phyloP scores from a whole-genome alignment of 2,329 filamentous ascomycete species.

The Colletotrichum magnum region DNA sequence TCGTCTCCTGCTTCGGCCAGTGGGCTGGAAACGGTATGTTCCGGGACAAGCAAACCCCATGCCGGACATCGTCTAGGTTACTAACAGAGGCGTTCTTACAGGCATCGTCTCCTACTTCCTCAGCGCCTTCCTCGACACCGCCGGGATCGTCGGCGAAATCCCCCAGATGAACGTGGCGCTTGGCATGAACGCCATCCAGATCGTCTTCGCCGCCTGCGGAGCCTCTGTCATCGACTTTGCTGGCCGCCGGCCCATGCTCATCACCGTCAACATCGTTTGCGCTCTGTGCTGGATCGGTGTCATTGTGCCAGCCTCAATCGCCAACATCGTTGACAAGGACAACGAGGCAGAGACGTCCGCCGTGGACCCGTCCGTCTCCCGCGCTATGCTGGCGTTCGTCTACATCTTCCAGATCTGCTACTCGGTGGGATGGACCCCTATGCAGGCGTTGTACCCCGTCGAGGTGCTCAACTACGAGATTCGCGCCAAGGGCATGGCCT shows the following conservation, averaged over 20 bases:
- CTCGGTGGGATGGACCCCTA: conserved; percentile 56
- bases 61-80: no score
- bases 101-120: conserved; percentile 64
- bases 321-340: conserved; percentile 48
- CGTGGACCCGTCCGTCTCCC: conserved; percentile 52
- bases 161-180: conserved; percentile 63
- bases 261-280: conserved; percentile 61
- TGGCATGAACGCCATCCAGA: conserved; percentile 62
- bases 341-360: conserved; percentile 35
- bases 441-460: conserved; percentile 63
- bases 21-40: conserved; percentile 56
- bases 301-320: conserved; percentile 58
- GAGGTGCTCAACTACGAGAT: conserved; percentile 68
- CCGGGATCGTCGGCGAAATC: conserved; percentile 58
- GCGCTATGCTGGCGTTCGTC: conserved; percentile 64
- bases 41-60: no score
- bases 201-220: conserved; percentile 63
- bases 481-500: conserved; percentile 69
- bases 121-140: conserved; percentile 62
- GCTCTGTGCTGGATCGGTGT: conserved; percentile 65
- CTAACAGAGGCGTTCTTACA: no score
- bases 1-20: conserved; percentile 61
- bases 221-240: conserved; percentile 63
- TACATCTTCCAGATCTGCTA: conserved; percentile 67
- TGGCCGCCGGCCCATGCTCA: conserved; percentile 65